These are phyloP conservation scores for Leccinum aurantiacum DNA, from an alignment of 768 basidiomycete species.

Conservation along the genomic window DNA sequence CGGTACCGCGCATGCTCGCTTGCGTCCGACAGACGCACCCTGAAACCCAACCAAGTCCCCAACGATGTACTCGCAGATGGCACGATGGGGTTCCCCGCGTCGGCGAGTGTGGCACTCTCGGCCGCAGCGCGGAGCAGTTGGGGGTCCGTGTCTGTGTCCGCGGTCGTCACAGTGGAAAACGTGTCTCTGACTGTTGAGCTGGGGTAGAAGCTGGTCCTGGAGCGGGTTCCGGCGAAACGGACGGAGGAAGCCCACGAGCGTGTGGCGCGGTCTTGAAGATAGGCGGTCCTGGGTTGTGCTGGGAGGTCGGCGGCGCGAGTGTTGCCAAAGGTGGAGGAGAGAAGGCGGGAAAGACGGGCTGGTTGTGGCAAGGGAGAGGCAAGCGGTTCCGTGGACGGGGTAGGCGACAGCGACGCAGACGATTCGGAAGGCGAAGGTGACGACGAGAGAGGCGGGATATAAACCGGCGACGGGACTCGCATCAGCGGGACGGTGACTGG, in stretches of 20 bases:
- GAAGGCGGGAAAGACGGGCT: slow-evolving; percentile 21
- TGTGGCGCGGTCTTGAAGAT: slow-evolving; percentile 15
- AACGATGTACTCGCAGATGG: not conserved
- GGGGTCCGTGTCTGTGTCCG: slow-evolving; percentile 17
- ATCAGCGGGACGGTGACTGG: slow-evolving; percentile 10
- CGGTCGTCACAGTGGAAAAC: slow-evolving; percentile 23
- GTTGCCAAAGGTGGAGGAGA: slow-evolving; percentile 23
- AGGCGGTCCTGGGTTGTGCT: slow-evolving; percentile 16
- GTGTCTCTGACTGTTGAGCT: slow-evolving; percentile 15
- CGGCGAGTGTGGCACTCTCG: slow-evolving; percentile 2
- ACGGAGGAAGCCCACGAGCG: not conserved
- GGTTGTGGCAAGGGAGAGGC: slow-evolving; percentile 1
- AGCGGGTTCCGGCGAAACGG: slow-evolving; percentile 13
- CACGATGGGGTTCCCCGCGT: not conserved
- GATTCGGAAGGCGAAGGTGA: slow-evolving; percentile 14
- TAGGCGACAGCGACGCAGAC: slow-evolving; percentile 13
- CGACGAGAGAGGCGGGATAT: slow-evolving; percentile 22
- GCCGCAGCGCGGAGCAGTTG: slow-evolving; percentile 5
- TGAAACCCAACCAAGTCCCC: slow-evolving; percentile 19
- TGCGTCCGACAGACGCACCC: slow-evolving; percentile 25
- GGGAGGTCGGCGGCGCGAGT: slow-evolving; percentile 4
- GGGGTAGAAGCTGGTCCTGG: slow-evolving; percentile 17
- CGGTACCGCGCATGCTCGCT: slow-evolving; percentile 25
- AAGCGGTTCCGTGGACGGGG: slow-evolving; percentile 18
- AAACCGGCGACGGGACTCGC: slow-evolving; percentile 23